Base-by-base conservation (phyloP, 192 early-diverging fungal genomes). In the Coemansia sp. region DNA sequence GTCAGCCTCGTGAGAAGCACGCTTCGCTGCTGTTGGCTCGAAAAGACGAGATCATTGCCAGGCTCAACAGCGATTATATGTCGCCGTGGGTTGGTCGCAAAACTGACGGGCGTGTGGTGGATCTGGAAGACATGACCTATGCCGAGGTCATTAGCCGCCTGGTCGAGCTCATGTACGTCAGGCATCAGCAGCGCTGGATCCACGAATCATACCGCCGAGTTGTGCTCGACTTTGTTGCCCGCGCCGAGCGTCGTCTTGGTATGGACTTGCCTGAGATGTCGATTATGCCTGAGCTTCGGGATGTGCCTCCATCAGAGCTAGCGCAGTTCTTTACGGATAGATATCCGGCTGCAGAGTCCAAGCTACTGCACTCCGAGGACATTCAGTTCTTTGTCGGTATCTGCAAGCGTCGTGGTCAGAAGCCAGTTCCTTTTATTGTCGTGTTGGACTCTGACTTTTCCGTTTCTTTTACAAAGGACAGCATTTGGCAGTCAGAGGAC, bases 61-160 rank as follows among this genome's bases (percentile, higher is more conserved):
- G 28, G 28, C 28, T 28, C 28, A 28, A 28, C 28, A 28, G 28
- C 28, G 28, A 28, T 0, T 28, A 28, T 28, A 28, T 28, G 28
- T 28, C 28, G 83, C 91, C 92, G 21, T 98, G 96, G 96, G 96
- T 98, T 76, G 95, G 94, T 42, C 78, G 82, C 66, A 96, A 96
- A 84, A 70, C 85, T 6, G 86, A 90, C 64, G 94, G 92, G 17
- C 74, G 71, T 3, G 80, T 89, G 50, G 91, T 86, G 37, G 94
- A 95, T 69, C 81, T 98, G 64, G 88, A 91, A 67, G 92, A 95
- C 43, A 96, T 98, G 95, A 96, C 96, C 4, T 98, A 98, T 72
- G 81, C 87, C 53, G 93, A 97, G 71, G 95, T 96, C 28, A 82
- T 90, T 37, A 75, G 86, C 66, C 93, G 96, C 53, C 64, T 96